Evolutionary conservation across 805 yeast genomes (phyloP).

Genomic region (Jamesozyma jinghongensis): DNA sequence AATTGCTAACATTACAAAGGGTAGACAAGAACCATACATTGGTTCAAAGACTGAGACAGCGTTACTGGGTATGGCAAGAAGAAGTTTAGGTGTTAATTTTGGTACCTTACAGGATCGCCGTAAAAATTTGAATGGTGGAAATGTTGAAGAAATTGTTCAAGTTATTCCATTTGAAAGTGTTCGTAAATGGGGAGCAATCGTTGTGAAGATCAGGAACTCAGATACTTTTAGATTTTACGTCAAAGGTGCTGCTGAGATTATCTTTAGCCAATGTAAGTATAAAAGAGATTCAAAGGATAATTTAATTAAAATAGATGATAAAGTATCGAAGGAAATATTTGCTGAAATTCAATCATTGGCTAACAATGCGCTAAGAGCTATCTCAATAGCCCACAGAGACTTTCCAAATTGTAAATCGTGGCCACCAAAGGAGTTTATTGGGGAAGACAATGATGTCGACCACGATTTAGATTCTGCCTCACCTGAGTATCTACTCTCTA

Average conservation of each 20-base stretch:
- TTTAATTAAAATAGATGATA: constrained; percentile 8
- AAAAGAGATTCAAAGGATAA: constrained; percentile 29
- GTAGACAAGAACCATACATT: constrained; percentile 49
- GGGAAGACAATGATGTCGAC: constrained; percentile 27
- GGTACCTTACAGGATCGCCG: constrained; percentile 40
- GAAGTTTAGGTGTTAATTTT: constrained; percentile 38
- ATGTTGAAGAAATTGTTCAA: constrained; percentile 45
- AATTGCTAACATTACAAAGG: constrained; percentile 9
- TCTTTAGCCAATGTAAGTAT: constrained; percentile 51
- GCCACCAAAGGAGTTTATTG: constrained; percentile 55
- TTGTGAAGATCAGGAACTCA: constrained; percentile 40
- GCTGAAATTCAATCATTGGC: constrained; percentile 53
- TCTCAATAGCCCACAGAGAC: constrained; percentile 79
- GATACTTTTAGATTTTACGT: constrained; percentile 47
- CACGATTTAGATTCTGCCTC: constrained; percentile 29
- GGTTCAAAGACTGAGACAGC: constrained; percentile 97
- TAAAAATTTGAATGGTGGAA: constrained; percentile 19
- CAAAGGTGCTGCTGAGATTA: constrained; percentile 94
- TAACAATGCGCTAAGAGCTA: constrained; percentile 72
- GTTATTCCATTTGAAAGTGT: constrained; percentile 85
- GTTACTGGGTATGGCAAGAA: constrained; percentile 56
- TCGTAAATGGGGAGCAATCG: constrained; percentile 86
- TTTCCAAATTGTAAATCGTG: constrained; percentile 40
- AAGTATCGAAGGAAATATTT: constrained; percentile 31
- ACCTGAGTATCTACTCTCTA: constrained; percentile 31